These are phyloP conservation scores for Melanomma pulvis-pyrius DNA, from an alignment of 495 filamentous ascomycete genomes.

Conservation along the genomic window DNA sequence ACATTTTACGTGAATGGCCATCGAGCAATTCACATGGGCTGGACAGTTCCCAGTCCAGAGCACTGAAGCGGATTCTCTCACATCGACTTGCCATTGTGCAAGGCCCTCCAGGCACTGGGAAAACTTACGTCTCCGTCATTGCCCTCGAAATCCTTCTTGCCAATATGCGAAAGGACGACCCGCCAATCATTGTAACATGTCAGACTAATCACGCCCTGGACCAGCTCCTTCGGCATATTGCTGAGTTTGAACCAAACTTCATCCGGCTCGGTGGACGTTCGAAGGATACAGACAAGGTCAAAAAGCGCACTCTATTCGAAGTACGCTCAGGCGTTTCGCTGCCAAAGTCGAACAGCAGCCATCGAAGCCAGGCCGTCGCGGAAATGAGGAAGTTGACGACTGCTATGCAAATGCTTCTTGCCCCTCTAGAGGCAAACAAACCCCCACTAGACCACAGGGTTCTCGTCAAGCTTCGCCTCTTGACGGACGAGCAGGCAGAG, in stretches of 20 bases:
- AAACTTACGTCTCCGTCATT: constrained; percentile 75
- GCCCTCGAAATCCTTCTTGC: constrained; percentile 69
- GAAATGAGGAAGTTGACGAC: constrained; percentile 52
- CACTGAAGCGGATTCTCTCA: constrained; percentile 70
- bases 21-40: constrained; percentile 51
- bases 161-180: constrained; percentile 61
- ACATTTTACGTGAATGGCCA: constrained; percentile 59
- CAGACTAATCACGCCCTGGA: constrained; percentile 96
- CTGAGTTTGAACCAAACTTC: constrained; percentile 65
- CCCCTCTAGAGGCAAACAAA: constrained; percentile 39
- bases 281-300: constrained; percentile 66
- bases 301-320: constrained; percentile 66
- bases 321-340: constrained; percentile 47
- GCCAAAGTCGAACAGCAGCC: constrained; percentile 39
- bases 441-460: constrained; percentile 51
- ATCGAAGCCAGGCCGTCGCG: constrained; percentile 41
- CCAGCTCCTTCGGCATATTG: constrained; percentile 72
- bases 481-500: constrained; percentile 62
- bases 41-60: constrained; percentile 70
- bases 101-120: constrained; percentile 91
- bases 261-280: constrained; percentile 78
- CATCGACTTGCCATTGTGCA: constrained; percentile 79
- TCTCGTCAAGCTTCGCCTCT: constrained; percentile 57
- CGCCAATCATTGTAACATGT: constrained; percentile 76
- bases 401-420: constrained; percentile 53